Conservation (phyloP, 2,329 filamentous ascomycete genomes). For the Claviceps sp. region DNA sequence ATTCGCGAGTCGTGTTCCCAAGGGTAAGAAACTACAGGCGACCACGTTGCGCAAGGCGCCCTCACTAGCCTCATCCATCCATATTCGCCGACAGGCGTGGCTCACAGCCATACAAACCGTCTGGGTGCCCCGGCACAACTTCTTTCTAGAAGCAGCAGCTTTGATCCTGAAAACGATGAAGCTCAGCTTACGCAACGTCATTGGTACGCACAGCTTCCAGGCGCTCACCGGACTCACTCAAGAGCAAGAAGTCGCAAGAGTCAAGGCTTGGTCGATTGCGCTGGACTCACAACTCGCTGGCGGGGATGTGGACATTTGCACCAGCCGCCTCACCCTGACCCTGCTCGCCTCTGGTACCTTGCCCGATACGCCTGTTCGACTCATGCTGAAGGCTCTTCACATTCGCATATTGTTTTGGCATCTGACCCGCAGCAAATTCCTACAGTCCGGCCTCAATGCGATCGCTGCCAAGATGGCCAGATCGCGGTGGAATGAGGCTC, state of each 20-base stretch:
- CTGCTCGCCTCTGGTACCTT: constrained; percentile 79
- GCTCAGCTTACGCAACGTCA: constrained; percentile 62
- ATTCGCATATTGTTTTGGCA: constrained; percentile 84
- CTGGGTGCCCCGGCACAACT: constrained; percentile 78
- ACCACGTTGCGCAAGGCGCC: constrained; percentile 41
- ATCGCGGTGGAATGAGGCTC: constrained; percentile 70
- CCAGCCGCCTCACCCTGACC: constrained; percentile 71
- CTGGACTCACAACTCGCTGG: constrained; percentile 86
- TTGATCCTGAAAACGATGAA: constrained; percentile 70
- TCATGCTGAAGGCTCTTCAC: constrained; percentile 89
- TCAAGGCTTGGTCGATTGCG: constrained; percentile 88
- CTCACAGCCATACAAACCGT: constrained; percentile 85
- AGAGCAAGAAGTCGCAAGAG: constrained; percentile 72
- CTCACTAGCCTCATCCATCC: constrained; percentile 67
- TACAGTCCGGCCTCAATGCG: constrained; percentile 50
- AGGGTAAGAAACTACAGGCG: constrained; percentile 37
- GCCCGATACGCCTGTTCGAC: constrained; percentile 64
- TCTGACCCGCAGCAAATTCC: constrained; percentile 49
- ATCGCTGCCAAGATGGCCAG: constrained; percentile 62
- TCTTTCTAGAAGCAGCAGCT: constrained; percentile 73
- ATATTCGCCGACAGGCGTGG: constrained; percentile 81
- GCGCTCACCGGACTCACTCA: constrained; percentile 66
- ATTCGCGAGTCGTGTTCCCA: constrained; percentile 30
- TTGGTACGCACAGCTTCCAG: constrained; percentile 67
- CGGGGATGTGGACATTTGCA: constrained; percentile 80